Evolutionary conservation across 352 stramenopile species (phyloP), one percentile per base, ranked within the genome.

Genomic region (Globisporangium cederbergense): DNA sequence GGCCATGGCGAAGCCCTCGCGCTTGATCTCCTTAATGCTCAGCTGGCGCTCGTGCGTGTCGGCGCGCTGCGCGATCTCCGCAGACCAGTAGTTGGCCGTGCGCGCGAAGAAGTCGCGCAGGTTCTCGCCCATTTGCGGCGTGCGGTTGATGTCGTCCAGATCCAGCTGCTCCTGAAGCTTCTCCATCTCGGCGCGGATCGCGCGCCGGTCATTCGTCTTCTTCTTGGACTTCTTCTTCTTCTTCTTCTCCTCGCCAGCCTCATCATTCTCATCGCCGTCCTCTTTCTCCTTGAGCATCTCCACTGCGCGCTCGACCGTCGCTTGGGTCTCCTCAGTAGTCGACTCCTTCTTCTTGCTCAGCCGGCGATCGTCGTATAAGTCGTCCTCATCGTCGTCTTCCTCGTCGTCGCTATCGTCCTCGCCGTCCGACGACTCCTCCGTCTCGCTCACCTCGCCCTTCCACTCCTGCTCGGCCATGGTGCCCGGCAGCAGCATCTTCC

Each of bases 381-480:
- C 72, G 1, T 88, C 71, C 3, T 88, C 77, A 1, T 79, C 71
- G 4, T 89, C 73, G 0, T 86, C 77, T 8, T 89, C 77, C 8
- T 89, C 77, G 2, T 90, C 78, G 9, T 89, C 79, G 40, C 87
- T 77, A 32, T 91, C 79, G n/a, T 93, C 83, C 38, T 95, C 79
- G 14, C 82, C 81, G 43, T 96, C 78, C 7, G 82, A 90, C 46
- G 84, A 90, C 61, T 96, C 89, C 60, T 96, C 90, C 25, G 87
- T 97, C 50, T 94, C 75, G 58, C 83, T 92, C 63, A 95, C 75
- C 55, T 91, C 81, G 22, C 79, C 85, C 73, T 96, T 93, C 76
- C 89, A 98, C 20, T 97, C 87, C 76, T 98, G 92, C 53, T 96
- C 81, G 13, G 95, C 79, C 93, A 98, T 98, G 3, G 90, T 97